Conservation (phyloP, 768 basidiomycete genomes). For the Kwoniella shandongensis region DNA sequence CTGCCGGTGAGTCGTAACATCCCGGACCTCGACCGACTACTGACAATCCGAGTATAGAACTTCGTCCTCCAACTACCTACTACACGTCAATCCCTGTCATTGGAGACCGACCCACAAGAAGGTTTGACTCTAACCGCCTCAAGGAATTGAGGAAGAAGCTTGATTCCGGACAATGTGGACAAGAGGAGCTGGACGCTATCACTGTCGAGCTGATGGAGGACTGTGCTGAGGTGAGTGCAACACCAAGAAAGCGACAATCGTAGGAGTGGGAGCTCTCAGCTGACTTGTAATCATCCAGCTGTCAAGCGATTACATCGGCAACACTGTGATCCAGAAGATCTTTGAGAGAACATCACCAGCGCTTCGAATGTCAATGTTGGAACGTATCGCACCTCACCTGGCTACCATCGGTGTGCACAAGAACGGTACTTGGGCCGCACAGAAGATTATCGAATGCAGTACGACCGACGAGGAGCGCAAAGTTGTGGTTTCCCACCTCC, state of each 20-base stretch:
- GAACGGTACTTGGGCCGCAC: conserved; percentile 99
- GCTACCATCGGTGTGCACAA: conserved; percentile 99
- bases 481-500: conserved; percentile 78
- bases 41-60: conserved; percentile 60
- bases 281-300: conserved; percentile 54
- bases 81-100: conserved; percentile 92
- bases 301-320: conserved; percentile 96
- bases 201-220: conserved; percentile 90
- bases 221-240: conserved; percentile 68
- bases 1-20: conserved; percentile 67
- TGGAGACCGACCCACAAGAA: conserved; percentile 76
- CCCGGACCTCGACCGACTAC: too few species aligned
- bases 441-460: conserved; percentile 97
- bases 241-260: too few species aligned
- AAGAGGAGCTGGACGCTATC: conserved; percentile 86
- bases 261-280: not conserved
- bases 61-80: conserved; percentile 90
- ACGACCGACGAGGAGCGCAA: conserved; percentile 80
- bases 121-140: conserved; percentile 90
- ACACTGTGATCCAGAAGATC: conserved; percentile 96
- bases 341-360: conserved; percentile 81
- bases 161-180: conserved; percentile 80
- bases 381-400: conserved; percentile 86
- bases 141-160: conserved; percentile 91
- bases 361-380: conserved; percentile 85